Base-by-base conservation (phyloP, 805 yeast genomes). In the Candida michaelii region DNA sequence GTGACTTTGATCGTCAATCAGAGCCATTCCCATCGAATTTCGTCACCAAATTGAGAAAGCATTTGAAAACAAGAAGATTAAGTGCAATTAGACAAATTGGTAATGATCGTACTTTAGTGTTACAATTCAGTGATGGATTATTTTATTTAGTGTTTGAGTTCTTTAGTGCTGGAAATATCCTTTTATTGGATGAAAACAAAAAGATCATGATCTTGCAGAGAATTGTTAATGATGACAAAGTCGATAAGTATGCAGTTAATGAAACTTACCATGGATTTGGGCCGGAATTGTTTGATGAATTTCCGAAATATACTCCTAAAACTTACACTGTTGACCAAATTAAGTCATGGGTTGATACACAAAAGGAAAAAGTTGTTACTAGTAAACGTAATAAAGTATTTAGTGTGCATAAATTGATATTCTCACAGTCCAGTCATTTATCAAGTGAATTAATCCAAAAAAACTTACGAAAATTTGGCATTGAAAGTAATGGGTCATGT, bases 91-190 rank as follows among this genome's bases (percentile, higher is more conserved):
- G 75, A 49, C 95, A 89, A 51, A 77, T 91, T 4, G 83, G 81
- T 0, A 77, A 81, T 54, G 97, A 89, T 58, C 75, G 98, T 60
- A 79, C 88, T n/a, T 69, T 88, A 33, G 95, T 89, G 0, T 62
- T 91, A 34, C 81, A 87, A 46, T 91, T 91, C 63, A 81, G 90
- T 34, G 96, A 88, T 54, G 96, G 96, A 2, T 54, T 78, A 40
- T 81, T 66, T 55, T 83, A 85, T 52, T 66, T 91, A 49, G 96
- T 88, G 0, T 63, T 91, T 40, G 99, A 91, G 62, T 91, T 91
- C 55, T 91, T 90, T 67, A 86, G 97, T 58, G 97, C 97, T 2
- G 99, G 99, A 19, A 91, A 91, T 58, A 78, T 91, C 42, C 68
- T 91, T 14, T 69, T 91, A 15, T 69, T 91, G 47, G 95, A 91